Percentiles rank a stretch among this genome's conserved stretches.
Evolutionary conservation across 345 rosid genomes (phyloP).

Genomic region (Camelina sativa): DNA sequence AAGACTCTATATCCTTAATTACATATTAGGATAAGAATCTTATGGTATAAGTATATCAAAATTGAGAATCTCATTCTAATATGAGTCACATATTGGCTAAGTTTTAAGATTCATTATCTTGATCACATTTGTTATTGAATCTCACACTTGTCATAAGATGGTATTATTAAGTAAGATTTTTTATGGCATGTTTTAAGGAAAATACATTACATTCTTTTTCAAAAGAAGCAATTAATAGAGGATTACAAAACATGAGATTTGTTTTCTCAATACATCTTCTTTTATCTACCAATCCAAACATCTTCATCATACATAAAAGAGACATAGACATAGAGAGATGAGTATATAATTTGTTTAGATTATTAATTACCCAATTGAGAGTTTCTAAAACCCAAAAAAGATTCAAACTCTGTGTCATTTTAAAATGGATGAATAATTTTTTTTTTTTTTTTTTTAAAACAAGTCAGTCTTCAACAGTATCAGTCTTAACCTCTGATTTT

Average conservation of each 20-base stretch:
- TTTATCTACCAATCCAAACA: slow-evolving; percentile 25
- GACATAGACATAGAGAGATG: slow-evolving; percentile 17
- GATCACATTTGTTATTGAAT: background rate
- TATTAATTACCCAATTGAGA: no score
- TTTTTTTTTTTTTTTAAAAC: background rate
- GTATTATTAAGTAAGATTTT: background rate
- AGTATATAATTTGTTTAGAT: no score
- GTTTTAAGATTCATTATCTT: background rate
- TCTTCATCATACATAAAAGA: slow-evolving; percentile 24
- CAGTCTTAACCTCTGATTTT: background rate
- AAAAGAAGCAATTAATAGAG: background rate
- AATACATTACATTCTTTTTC: background rate
- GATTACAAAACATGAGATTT: background rate
- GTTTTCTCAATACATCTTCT: slow-evolving; percentile 11
- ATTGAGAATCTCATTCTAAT: background rate
- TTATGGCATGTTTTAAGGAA: background rate
- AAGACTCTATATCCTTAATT: background rate
- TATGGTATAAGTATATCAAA: no score
- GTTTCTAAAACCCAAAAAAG: background rate
- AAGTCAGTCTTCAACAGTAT: background rate
- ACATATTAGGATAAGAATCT: background rate
- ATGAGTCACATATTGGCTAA: background rate
- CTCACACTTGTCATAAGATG: no score
- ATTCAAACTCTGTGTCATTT: slow-evolving; percentile 14
- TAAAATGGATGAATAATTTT: background rate